Evolutionary conservation across 140 eudicot species (phyloP).

Genomic region (Bidens hawaiensis): DNA sequence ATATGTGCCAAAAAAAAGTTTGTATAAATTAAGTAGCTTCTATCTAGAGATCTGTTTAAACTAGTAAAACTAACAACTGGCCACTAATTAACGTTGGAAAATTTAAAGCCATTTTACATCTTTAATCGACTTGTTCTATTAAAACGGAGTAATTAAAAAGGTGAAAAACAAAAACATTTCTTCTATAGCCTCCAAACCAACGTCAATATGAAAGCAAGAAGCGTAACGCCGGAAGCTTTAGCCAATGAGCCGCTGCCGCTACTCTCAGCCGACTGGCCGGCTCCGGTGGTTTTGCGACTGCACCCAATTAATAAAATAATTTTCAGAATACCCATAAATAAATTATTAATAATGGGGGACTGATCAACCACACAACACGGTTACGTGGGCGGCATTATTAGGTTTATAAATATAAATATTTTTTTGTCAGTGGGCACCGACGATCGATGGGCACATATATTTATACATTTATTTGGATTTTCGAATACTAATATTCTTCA

Average conservation of each 20-base stretch:
- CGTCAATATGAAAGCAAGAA: constrained; percentile 20
- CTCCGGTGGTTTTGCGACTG: constrained; percentile 38
- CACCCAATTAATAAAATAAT: constrained; percentile 25
- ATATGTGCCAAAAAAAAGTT: constrained; percentile 1
- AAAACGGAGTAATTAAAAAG: background rate
- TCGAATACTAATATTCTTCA: background rate
- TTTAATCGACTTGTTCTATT: background rate
- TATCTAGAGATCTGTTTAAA: background rate
- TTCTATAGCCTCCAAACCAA: constrained; percentile 16
- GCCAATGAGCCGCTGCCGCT: constrained; percentile 34
- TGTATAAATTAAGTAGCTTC: background rate
- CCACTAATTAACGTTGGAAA: background rate
- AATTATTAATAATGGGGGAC: constrained; percentile 2
- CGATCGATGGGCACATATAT: constrained; percentile 8
- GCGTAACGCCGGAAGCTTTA: constrained; percentile 2
- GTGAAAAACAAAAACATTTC: background rate
- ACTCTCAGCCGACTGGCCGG: constrained; percentile 27
- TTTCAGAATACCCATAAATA: background rate
- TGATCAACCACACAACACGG: constrained; percentile 22
- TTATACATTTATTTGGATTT: background rate
- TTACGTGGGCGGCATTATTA: constrained; percentile 39
- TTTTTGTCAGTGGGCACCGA: constrained; percentile 31
- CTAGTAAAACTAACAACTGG: background rate
- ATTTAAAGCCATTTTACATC: background rate
- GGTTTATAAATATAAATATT: background rate